These are phyloP conservation scores for Leccinum subfulvum DNA, from an alignment of 1,284 basidiomycete species.

Conservation along the genomic window DNA sequence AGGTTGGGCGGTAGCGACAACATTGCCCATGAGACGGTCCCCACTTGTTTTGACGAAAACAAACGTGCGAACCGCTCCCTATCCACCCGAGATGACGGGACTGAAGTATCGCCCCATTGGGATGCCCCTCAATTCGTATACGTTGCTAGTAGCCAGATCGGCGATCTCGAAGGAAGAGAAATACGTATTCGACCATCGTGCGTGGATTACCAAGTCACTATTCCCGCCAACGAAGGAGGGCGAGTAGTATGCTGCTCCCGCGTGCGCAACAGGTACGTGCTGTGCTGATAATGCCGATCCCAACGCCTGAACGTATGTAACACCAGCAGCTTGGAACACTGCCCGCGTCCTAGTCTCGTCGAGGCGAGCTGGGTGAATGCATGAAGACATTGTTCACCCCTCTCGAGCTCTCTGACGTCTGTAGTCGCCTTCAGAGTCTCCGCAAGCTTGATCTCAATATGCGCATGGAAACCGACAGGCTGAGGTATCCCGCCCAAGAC, in stretches of 20 bases:
- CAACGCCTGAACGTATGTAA: slow-evolving; percentile 56
- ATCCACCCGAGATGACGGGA: slow-evolving; percentile 47
- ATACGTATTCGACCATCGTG: slow-evolving; percentile 62
- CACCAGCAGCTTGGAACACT: slow-evolving; percentile 66
- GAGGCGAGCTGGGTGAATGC: slow-evolving; percentile 59
- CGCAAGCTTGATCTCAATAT: slow-evolving; percentile 61
- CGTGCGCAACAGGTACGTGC: slow-evolving; percentile 48
- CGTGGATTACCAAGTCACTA: slow-evolving; percentile 54
- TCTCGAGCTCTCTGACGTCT: slow-evolving; percentile 54
- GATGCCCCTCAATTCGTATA: slow-evolving; percentile 52
- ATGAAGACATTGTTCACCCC: slow-evolving; percentile 51
- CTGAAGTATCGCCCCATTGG: slow-evolving; percentile 65
- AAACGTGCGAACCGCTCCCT: slow-evolving; percentile 44
- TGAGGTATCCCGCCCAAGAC: slow-evolving; percentile 47
- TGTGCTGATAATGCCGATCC: slow-evolving; percentile 22
- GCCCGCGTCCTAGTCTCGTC: slow-evolving; percentile 52
- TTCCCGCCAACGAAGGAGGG: slow-evolving; percentile 59
- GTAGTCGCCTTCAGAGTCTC: slow-evolving; percentile 50
- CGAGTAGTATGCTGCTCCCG: slow-evolving; percentile 59
- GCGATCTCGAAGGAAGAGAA: slow-evolving; percentile 68
- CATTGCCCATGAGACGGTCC: slow-evolving; percentile 56
- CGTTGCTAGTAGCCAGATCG: slow-evolving; percentile 44
- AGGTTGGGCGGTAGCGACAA: slow-evolving; percentile 59
- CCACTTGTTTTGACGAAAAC: slow-evolving; percentile 65
- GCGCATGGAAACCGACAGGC: slow-evolving; percentile 57